Percentiles rank a stretch among this genome's conserved stretches.
Evolutionary conservation across 306 rosid genomes (phyloP).

Genomic region (Leucaena leucocephala): DNA sequence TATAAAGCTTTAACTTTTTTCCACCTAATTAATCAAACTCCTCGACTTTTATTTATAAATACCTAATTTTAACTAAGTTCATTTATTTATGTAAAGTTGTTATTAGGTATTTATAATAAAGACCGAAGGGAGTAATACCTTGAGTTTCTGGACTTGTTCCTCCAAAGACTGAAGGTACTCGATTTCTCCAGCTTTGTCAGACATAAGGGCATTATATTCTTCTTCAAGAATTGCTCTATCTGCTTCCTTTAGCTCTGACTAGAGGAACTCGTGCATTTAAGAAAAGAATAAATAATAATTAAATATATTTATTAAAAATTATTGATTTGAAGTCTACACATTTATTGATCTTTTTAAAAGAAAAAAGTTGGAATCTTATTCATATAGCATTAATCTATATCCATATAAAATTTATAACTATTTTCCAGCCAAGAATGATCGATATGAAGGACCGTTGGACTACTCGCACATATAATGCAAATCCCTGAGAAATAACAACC

Average conservation of each 20-base stretch:
- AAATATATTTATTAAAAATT: constrained; percentile 22
- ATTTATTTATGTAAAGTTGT: too few species aligned
- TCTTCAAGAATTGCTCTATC: constrained; percentile 66
- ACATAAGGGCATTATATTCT: constrained; percentile 64
- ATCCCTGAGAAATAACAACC: constrained; percentile 37
- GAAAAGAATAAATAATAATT: constrained; percentile 18
- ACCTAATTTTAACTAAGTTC: too few species aligned
- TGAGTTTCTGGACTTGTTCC: constrained; percentile 62
- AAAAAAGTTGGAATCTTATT: not conserved
- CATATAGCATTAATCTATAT: not conserved
- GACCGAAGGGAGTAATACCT: constrained; percentile 42
- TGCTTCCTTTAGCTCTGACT: constrained; percentile 71
- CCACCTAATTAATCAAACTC: too few species aligned
- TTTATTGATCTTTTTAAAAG: constrained; percentile 2
- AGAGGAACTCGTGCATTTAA: constrained; percentile 38
- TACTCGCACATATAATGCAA: constrained; percentile 4
- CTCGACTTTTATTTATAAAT: too few species aligned
- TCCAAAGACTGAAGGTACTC: constrained; percentile 72
- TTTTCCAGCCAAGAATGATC: constrained; percentile 16
- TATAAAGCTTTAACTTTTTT: too few species aligned
- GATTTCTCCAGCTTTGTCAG: constrained; percentile 72
- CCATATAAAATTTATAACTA: not conserved
- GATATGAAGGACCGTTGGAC: not conserved
- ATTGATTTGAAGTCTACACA: constrained; percentile 19
- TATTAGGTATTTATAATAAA: not conserved